Conservation (phyloP, 2,329 filamentous ascomycete species). For the Chaetomium strumarium region DNA sequence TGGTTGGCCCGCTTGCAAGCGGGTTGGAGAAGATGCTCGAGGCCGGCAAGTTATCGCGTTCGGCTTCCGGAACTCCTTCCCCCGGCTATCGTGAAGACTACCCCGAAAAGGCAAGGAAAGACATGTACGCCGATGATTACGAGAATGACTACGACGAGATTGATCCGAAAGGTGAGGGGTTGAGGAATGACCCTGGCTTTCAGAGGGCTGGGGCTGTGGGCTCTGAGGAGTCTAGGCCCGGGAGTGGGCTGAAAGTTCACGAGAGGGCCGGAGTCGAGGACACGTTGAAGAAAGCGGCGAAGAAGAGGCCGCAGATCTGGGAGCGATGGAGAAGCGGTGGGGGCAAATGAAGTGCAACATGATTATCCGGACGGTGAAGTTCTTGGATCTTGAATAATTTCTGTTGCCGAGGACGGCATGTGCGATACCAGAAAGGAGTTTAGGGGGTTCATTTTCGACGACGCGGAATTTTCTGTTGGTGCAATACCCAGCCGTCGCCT, state of each 20-base stretch:
- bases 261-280: conserved; percentile 9
- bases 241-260: conserved; percentile 4
- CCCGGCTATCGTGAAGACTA: conserved; percentile 13
- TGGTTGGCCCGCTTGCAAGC: conserved; percentile 29
- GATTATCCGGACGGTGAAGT: neutral
- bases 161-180: conserved; percentile 41
- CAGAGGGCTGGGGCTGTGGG: conserved; percentile 22
- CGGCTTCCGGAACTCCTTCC: neutral
- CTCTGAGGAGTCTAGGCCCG: neutral
- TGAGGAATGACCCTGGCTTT: conserved; percentile 40
- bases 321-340: conserved; percentile 18
- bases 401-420: neutral
- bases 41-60: conserved; percentile 8
- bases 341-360: conserved; percentile 7
- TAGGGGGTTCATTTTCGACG: neutral
- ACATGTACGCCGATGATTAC: conserved; percentile 11
- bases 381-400: neutral
- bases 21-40: conserved; percentile 33
- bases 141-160: conserved; percentile 33
- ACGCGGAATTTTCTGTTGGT: neutral
- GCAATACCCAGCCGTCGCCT: neutral
- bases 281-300: conserved; percentile 9
- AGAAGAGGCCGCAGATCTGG: conserved; percentile 20
- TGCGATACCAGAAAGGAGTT: neutral
- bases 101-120: conserved; percentile 19